Evolutionary conservation across 768 basidiomycete genomes (phyloP).

Genomic region (Collybiopsis confluens): DNA sequence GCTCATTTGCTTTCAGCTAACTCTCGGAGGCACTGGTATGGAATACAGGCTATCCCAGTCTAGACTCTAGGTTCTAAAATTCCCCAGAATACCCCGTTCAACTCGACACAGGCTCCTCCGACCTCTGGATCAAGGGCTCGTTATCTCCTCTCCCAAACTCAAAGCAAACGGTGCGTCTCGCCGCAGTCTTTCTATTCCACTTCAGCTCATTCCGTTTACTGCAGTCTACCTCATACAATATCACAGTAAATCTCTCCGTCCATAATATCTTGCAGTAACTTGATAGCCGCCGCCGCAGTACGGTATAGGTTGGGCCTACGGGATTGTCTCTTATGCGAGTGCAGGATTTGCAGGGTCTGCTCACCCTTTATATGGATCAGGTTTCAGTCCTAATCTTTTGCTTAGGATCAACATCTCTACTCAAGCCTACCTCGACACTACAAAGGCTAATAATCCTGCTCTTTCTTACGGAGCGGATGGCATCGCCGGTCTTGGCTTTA

Average conservation of each 20-base stretch:
- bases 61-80: constrained; percentile 4
- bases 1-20: constrained; percentile 43
- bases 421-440: constrained; percentile 71
- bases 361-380: not conserved
- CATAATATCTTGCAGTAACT: constrained; percentile 6
- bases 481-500: constrained; percentile 75
- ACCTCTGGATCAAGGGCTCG: constrained; percentile 65
- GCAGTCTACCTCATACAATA: constrained; percentile 48
- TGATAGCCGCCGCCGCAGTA: constrained; percentile 44
- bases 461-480: constrained; percentile 68
- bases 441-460: constrained; percentile 65
- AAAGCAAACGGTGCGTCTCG: constrained; percentile 41
- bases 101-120: constrained; percentile 82
- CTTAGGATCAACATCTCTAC: constrained; percentile 55
- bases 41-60: constrained; percentile 7
- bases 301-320: constrained; percentile 76
- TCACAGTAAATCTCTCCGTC: constrained; percentile 46
- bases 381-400: constrained; percentile 2
- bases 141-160: constrained; percentile 44
- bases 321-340: constrained; percentile 56
- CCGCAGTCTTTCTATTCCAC: constrained; percentile 2
- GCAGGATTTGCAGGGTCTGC: constrained; percentile 67
- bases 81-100: constrained; percentile 65
- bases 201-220: constrained; percentile 8
- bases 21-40: constrained; percentile 59